phyloP scores from a whole-genome alignment of 1,284 basidiomycete species.

The Xerocomus subilludens region DNA sequence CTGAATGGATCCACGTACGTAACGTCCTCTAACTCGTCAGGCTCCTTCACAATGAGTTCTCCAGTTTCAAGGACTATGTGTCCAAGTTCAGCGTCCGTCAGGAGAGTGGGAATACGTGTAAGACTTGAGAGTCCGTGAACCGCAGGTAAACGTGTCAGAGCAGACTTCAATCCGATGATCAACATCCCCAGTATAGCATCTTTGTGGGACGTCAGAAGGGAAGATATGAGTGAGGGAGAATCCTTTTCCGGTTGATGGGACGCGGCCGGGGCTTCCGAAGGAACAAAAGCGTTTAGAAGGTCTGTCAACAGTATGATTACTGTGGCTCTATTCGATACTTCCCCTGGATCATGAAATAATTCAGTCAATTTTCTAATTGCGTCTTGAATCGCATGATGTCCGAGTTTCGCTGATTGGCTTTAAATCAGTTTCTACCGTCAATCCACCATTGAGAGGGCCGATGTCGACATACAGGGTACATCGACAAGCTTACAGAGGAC shows the following conservation, averaged over 20 bases:
- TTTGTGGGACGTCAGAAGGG: slow-evolving; percentile 72
- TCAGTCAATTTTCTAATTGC: slow-evolving; percentile 78
- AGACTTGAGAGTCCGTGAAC: slow-evolving; percentile 72
- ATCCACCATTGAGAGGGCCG: slow-evolving; percentile 13
- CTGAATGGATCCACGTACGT: slow-evolving; percentile 57
- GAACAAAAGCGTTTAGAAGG: slow-evolving; percentile 62
- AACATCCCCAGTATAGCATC: slow-evolving; percentile 79
- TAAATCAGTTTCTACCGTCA: slow-evolving; percentile 22
- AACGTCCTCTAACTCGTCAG: slow-evolving; percentile 67
- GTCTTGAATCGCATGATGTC: slow-evolving; percentile 73
- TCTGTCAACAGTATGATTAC: slow-evolving; percentile 73
- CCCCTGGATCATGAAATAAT: slow-evolving; percentile 81
- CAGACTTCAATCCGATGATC: slow-evolving; percentile 69
- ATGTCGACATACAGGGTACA: slow-evolving; percentile 72
- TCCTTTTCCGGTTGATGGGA: neutral
- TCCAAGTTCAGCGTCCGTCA: slow-evolving; percentile 78
- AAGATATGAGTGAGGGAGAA: neutral
- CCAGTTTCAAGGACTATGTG: slow-evolving; percentile 84
- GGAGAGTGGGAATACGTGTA: slow-evolving; percentile 70
- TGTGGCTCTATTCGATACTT: slow-evolving; percentile 78
- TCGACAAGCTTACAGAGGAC: slow-evolving; percentile 80
- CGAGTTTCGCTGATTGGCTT: slow-evolving; percentile 69
- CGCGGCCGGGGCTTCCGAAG: slow-evolving; percentile 42
- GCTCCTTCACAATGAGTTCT: slow-evolving; percentile 71
- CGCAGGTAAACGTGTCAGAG: slow-evolving; percentile 68